phyloP scores from a whole-genome alignment of 1,284 basidiomycete species.

The Leccinum pachyderme region DNA sequence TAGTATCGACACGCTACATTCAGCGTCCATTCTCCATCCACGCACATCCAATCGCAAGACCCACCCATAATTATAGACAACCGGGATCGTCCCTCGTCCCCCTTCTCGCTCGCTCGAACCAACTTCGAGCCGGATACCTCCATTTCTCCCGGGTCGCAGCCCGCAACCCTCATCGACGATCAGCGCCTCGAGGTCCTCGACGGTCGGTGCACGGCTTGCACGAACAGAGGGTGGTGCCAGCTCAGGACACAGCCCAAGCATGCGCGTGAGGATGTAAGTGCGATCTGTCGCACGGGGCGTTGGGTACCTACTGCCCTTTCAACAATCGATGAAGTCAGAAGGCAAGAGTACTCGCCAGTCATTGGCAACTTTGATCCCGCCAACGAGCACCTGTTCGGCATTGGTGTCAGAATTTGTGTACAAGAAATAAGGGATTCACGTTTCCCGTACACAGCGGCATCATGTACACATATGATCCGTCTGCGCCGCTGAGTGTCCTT shows the following conservation, averaged over 20 bases:
- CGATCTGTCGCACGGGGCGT: slow-evolving; percentile 59
- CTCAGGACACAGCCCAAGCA: slow-evolving; percentile 60
- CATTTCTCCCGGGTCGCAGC: slow-evolving; percentile 65
- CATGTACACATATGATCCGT: slow-evolving; percentile 62
- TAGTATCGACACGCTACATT: slow-evolving; percentile 15
- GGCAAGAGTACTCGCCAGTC: slow-evolving; percentile 52
- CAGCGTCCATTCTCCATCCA: not conserved
- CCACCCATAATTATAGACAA: slow-evolving; percentile 67
- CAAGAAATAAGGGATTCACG: slow-evolving; percentile 39
- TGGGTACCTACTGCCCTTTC: slow-evolving; percentile 43
- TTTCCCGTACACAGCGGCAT: slow-evolving; percentile 69
- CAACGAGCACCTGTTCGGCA: slow-evolving; percentile 54
- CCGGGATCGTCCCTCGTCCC: slow-evolving; percentile 36
- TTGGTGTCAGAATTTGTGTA: not conserved
- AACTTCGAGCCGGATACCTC: slow-evolving; percentile 67
- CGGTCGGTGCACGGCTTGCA: slow-evolving; percentile 45
- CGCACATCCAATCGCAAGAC: slow-evolving; percentile 33
- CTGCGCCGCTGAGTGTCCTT: slow-evolving; percentile 46
- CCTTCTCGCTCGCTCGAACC: slow-evolving; percentile 40
- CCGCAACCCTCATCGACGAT: slow-evolving; percentile 74
- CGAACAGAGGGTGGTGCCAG: slow-evolving; percentile 61
- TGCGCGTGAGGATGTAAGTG: slow-evolving; percentile 55
- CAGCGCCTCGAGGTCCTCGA: slow-evolving; percentile 61
- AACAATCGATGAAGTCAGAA: not conserved
- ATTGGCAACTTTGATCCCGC: slow-evolving; percentile 57